Base-by-base conservation (phyloP, 2,329 filamentous ascomycete species). In the Beauveria asiatica region DNA sequence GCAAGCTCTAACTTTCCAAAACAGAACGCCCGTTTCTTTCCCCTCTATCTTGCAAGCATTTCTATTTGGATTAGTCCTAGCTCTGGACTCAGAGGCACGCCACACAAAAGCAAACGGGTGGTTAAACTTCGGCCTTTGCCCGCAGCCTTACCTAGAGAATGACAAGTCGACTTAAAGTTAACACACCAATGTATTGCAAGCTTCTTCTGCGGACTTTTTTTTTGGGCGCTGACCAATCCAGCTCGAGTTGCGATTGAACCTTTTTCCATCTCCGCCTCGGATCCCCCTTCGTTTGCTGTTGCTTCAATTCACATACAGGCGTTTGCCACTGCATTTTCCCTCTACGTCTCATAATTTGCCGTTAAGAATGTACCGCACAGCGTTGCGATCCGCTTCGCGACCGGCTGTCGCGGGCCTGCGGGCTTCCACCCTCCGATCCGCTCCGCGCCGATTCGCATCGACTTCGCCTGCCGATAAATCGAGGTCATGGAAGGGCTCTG, bases 401-500 rank as follows among this genome's bases (percentile, higher is more conserved):
- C 70, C 78, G 64, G 73, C 76, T 62, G 68, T 76, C 65, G 72
- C 73, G 66, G 70, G 73, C 61, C 66, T 78, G 62, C 75, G 78
- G 67, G 70, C 74, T 52, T 69, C 73, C 16, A 65, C 68, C n/a
- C 59, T 75, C 65, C 69, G 73, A 58, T 68, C 73, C 50, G 72
- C 71, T 41, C 73, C 77, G 51, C 75, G 80, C 64, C 78, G 82
- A 64, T 79, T 83, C 63, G 75, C 79, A 64, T 83, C 80, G 60
- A 70, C 75, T 7, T 62, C 70, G 13, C 72, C 87, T 3, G 79
- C 84, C 65, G 78, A 83, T 69, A 89, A 85, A 76, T 84, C 84
- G 68, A 79, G 90, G 72, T 89, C 86, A 71, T 96, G 90, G 89
- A 96, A 92, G 81, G 88, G 85, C 72, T 80, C 85, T 56, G 81